Percentiles rank a stretch among this genome's conserved stretches.
Evolutionary conservation across 257 asterid species (phyloP).

Genomic region (Nicotiana undulata): DNA sequence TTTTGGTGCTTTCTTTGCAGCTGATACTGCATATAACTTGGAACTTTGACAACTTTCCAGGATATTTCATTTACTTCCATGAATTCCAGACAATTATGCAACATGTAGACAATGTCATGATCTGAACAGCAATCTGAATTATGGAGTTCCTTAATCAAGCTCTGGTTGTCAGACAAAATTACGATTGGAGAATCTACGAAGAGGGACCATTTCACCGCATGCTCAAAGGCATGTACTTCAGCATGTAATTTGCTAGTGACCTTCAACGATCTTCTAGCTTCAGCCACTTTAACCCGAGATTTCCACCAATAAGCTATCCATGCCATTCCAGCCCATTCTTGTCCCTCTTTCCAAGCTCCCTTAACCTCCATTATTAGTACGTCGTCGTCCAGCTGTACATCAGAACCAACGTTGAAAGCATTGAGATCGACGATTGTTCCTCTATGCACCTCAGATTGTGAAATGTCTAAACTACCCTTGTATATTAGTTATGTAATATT

Average conservation of each 20-base stretch:
- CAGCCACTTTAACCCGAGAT: not conserved
- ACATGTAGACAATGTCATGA: not conserved
- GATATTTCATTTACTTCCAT: not conserved
- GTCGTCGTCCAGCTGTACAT: too few relatives aligned
- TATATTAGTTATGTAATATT: too few relatives aligned
- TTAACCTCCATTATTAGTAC: too few relatives aligned
- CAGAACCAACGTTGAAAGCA: too few relatives aligned
- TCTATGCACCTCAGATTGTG: too few relatives aligned
- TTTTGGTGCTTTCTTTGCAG: not conserved
- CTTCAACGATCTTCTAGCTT: not conserved
- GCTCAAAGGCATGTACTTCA: not conserved
- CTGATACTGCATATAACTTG: not conserved
- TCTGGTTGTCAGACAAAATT: not conserved
- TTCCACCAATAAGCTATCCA: not conserved
- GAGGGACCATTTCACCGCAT: not conserved
- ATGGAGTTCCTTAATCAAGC: not conserved
- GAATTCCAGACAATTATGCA: not conserved
- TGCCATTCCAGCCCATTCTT: not conserved
- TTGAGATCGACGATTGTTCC: too few relatives aligned
- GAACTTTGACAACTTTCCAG: not conserved
- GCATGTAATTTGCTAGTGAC: not conserved
- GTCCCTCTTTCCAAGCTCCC: not conserved
- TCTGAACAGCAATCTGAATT: not conserved
- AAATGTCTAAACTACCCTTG: too few relatives aligned
- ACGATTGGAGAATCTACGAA: rapidly evolving